phyloP scores from a whole-genome alignment of 2,329 filamentous ascomycete species.

The Sporothrix brasiliensis region DNA sequence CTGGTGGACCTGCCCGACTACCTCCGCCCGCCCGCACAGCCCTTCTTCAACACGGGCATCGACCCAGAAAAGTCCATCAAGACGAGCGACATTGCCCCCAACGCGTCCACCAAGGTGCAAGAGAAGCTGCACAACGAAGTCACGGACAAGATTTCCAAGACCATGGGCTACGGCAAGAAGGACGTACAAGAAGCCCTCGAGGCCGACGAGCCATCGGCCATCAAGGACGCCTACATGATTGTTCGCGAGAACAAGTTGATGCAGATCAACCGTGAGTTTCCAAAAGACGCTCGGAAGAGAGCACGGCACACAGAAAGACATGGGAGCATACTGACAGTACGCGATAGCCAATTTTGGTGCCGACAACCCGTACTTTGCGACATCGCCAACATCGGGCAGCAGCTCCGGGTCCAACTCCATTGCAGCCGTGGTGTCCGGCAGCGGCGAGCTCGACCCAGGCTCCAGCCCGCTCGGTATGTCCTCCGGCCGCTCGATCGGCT shows the following conservation, averaged over 20 bases:
- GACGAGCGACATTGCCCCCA: constrained; percentile 76
- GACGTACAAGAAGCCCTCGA: constrained; percentile 94
- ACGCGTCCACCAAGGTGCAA: constrained; percentile 75
- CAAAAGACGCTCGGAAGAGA: too few relatives aligned
- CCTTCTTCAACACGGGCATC: constrained; percentile 91
- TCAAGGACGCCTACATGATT: constrained; percentile 98
- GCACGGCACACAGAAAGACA: too few relatives aligned
- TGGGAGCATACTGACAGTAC: constrained; percentile 17
- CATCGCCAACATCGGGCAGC: constrained; percentile 54
- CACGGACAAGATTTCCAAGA: constrained; percentile 93
- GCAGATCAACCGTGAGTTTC: constrained; percentile 82
- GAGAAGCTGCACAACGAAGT: constrained; percentile 91
- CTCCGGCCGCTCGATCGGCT: constrained; percentile 58
- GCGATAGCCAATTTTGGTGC: constrained; percentile 49
- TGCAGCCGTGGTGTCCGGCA: constrained; percentile 51
- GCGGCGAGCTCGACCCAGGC: constrained; percentile 43
- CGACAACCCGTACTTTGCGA: constrained; percentile 50
- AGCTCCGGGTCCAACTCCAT: constrained; percentile 60
- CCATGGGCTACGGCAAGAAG: constrained; percentile 93
- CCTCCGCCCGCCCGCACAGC: constrained; percentile 82
- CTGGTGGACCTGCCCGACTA: constrained; percentile 82
- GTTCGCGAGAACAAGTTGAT: constrained; percentile 97
- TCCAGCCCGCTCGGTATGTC: constrained; percentile 59
- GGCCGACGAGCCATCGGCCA: constrained; percentile 90
- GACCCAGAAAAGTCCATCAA: constrained; percentile 91